Base-by-base conservation (phyloP, 148 eudicot genomes). In the Fagopyrum homotropicum region DNA sequence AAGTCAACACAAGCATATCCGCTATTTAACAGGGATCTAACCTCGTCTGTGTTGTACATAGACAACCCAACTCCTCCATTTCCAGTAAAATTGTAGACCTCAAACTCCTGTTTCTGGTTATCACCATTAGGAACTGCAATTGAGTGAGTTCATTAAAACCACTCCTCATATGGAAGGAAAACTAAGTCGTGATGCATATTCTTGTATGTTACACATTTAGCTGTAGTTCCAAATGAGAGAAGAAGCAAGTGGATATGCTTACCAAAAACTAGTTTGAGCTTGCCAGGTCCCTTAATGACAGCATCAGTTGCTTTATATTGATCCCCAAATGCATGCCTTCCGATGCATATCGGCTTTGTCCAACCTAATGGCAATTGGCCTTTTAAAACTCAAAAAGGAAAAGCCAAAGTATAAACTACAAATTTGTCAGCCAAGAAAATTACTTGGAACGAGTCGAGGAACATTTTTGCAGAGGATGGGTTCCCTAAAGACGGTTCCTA, bases 11-110 rank as follows among this genome's bases (percentile, higher is more conserved):
- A 15, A 16, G 52, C 6, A 49, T 49, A 49, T 49, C 52, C 11
- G 12, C 52, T 49, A 8, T 49, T 49, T 0, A 15, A 55, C 59
- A 55, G 63, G 17, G 7, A 57, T 7, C 79, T 63, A 72, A 93
- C 98, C 98, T 93, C 97, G 81, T 89, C 97, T 57, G 98, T 93
- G 84, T 93, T 93, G 85, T 93, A 93, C 97, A 93, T 93, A 76
- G 94, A 51, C 83, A 93, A 77, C 69, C 90, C 92, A 29, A 91
- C 98, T n/a, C 97, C 98, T 74, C 98, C 97, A 69, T 82, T 78
- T 72, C 94, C 94, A 66, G 88, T 93, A 80, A 93, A 93, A 72
- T 87, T 79, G 79, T 29, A 91, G 72, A 93, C 97, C 79, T 93
- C 98, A 55, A 89, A 49, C 75, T 93, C 98, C 68, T 86, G 82